Percentiles rank a stretch among this genome's conserved stretches.
Evolutionary conservation across 805 yeast species (phyloP).

Genomic region (Maudiozyma pseudohumilis): DNA sequence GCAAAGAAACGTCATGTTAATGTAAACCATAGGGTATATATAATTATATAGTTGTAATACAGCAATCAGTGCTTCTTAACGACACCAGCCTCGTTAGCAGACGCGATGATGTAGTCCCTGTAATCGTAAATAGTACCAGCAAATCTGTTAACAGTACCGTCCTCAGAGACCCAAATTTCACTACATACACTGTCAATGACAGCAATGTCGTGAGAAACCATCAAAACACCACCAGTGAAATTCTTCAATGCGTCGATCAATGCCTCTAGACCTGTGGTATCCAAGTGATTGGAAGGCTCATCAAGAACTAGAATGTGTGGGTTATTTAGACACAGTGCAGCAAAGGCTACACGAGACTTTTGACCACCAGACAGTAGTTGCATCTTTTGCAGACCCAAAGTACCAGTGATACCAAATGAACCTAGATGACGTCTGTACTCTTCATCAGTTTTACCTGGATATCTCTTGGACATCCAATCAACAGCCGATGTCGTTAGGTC

Average conservation of each 20-base stretch:
- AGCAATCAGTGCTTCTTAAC: slow-evolving; percentile 61
- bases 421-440: slow-evolving; percentile 96
- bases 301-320: slow-evolving; percentile 90
- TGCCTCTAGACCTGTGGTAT: slow-evolving; percentile 96
- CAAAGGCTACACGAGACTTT: slow-evolving; percentile 96
- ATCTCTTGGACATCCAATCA: slow-evolving; percentile 81
- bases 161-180: slow-evolving; percentile 93
- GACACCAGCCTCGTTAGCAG: slow-evolving; percentile 80
- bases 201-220: slow-evolving; percentile 96
- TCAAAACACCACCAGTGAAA: slow-evolving; percentile 90
- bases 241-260: slow-evolving; percentile 77
- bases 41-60: background rate
- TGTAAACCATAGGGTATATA: background rate
- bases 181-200: slow-evolving; percentile 83
- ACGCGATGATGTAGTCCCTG: slow-evolving; percentile 72
- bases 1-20: background rate
- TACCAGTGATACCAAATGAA: slow-evolving; percentile 92
- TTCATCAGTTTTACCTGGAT: slow-evolving; percentile 91
- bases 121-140: slow-evolving; percentile 79
- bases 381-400: slow-evolving; percentile 87
- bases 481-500: slow-evolving; percentile 79
- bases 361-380: slow-evolving; percentile 92
- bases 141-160: slow-evolving; percentile 68
- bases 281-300: slow-evolving; percentile 98
- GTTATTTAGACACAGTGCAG: slow-evolving; percentile 78